Base-by-base conservation (phyloP, 2,329 filamentous ascomycete genomes). In the Penicillium nordicum region DNA sequence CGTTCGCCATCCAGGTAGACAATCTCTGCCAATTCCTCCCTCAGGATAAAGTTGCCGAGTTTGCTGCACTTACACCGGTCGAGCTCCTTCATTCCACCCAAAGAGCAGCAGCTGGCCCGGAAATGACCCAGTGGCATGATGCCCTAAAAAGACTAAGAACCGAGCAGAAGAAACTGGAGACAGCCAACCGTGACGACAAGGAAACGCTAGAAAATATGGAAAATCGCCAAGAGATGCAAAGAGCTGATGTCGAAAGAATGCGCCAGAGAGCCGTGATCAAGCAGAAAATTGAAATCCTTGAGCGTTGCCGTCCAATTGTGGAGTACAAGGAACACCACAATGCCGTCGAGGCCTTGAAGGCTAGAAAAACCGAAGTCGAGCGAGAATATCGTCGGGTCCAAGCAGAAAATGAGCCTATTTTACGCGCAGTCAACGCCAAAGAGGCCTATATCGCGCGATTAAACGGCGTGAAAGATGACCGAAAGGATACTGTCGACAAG, bases 1-100 rank as follows among this genome's bases (percentile, higher is more conserved):
- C 80, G 10, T 86, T 96, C 67, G 88, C 88, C 47, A 97, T 99
- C 50, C 94, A 99, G 73, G 90, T 97, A 62, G 94, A 99, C 78
- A 99, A 99, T 65, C 81, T 99, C 2, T 99, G 94, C 72, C 94
- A 99, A 71, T 99, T 99, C 67, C 78, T 99, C 43, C 94, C 94
- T 0, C 94, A 99, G 73, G 94, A 99, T 71, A 89, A 92, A 64
- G 94, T 99, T 1, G 90, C 92, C 25, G 92, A 97, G 69, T 99
- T 99, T 70, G 91, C 94, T 5, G 88, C 84, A 5, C 84, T 96
- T 63, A 89, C 85, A 9, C 88, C 93, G 0, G 80, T 96, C 12
- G 88, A 95, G 43, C 82, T 97, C 21, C 80, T 99, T 0, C 82
- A 86, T 57, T 90, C 94, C 66, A 99, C 94, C 0, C 86, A 96